Conservation (phyloP, 192 early-diverging fungal genomes). For the Bifiguratus adelaidae region DNA sequence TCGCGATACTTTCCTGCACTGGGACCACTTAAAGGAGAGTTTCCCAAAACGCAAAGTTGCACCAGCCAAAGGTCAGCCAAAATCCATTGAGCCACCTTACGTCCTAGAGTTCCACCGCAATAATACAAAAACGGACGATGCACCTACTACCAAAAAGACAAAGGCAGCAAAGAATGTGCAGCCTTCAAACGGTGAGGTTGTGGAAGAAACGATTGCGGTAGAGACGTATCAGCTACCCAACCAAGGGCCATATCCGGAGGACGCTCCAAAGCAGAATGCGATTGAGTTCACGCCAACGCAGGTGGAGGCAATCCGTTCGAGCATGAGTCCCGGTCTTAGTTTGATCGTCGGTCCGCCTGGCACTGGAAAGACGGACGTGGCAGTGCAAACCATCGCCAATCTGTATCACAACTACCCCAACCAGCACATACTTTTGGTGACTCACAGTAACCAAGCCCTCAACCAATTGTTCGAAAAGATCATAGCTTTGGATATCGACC, state of each 20-base stretch:
- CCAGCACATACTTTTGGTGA: constrained; percentile 86
- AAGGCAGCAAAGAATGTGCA: constrained; percentile 31
- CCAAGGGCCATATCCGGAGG: constrained; percentile 68
- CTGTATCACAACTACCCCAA: constrained; percentile 87
- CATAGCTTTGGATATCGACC: constrained; percentile 80
- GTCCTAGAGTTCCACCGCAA: constrained; percentile 67
- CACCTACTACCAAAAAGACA: constrained; percentile 19
- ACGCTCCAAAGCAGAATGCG: constrained; percentile 53
- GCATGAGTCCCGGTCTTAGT: constrained; percentile 76
- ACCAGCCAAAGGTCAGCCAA: constrained; percentile 15
- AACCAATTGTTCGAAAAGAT: constrained; percentile 99
- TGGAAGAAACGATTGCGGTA: constrained; percentile 41
- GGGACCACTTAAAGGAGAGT: constrained; percentile 58
- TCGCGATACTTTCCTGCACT: constrained; percentile 81
- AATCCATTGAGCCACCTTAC: constrained; percentile 52
- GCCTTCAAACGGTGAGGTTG: constrained; percentile 5
- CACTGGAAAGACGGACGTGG: constrained; percentile 97
- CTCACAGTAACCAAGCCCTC: constrained; percentile 97
- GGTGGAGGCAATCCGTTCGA: constrained; percentile 81
- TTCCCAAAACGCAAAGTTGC: constrained; percentile 40
- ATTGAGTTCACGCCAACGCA: constrained; percentile 82
- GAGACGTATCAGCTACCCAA: constrained; percentile 49
- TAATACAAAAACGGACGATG: constrained; percentile 10
- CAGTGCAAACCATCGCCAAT: constrained; percentile 93
- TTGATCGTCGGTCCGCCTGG: constrained; percentile 97